These are phyloP conservation scores for Dioszegia aurantiaca DNA, from an alignment of 768 basidiomycete genomes.

Conservation along the genomic window DNA sequence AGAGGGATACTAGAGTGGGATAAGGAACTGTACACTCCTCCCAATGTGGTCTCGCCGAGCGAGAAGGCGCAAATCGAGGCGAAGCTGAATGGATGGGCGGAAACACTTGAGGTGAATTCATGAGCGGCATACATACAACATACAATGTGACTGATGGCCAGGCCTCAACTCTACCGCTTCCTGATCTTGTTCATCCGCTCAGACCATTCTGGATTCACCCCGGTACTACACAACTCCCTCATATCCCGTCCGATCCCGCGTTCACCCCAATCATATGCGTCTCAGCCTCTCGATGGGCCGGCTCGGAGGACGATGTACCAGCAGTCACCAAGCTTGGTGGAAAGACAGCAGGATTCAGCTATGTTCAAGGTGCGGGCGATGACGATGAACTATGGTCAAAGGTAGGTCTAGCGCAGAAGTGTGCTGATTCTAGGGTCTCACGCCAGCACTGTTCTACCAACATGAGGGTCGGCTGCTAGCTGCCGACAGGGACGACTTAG, in stretches of 20 bases:
- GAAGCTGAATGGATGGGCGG: conserved; percentile 67
- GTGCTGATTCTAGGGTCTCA: conserved; percentile 62
- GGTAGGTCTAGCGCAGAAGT: conserved; percentile 54
- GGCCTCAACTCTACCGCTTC: conserved; percentile 71
- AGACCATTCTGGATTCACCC: conserved; percentile 88
- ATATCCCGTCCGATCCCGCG: conserved; percentile 37
- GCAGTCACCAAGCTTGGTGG: conserved; percentile 25
- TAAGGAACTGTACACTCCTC: conserved; percentile 66
- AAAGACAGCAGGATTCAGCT: conserved; percentile 69
- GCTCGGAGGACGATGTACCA: conserved; percentile 49
- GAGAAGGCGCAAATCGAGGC: conserved; percentile 77
- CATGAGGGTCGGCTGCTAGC: conserved; percentile 58
- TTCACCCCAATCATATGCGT: conserved; percentile 70
- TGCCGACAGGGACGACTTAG: conserved; percentile 58
- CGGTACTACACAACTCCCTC: conserved; percentile 59
- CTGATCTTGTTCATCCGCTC: conserved; percentile 63
- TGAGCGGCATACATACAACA: too few relatives aligned
- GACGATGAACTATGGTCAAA: conserved; percentile 88
- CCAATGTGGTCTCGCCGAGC: conserved; percentile 57
- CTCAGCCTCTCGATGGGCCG: conserved; percentile 73
- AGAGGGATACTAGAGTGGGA: conserved; percentile 57
- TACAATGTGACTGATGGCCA: conserved; percentile 45
- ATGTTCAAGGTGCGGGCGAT: conserved; percentile 91
- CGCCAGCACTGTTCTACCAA: conserved; percentile 69
- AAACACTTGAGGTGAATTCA: conserved; percentile 63